A percentile compares a stretch with the other conserved stretches of the same genome.
These are phyloP conservation scores for Ceratocystis cubensis DNA, from an alignment of 2,329 filamentous ascomycete genomes.

Conservation along the genomic window DNA sequence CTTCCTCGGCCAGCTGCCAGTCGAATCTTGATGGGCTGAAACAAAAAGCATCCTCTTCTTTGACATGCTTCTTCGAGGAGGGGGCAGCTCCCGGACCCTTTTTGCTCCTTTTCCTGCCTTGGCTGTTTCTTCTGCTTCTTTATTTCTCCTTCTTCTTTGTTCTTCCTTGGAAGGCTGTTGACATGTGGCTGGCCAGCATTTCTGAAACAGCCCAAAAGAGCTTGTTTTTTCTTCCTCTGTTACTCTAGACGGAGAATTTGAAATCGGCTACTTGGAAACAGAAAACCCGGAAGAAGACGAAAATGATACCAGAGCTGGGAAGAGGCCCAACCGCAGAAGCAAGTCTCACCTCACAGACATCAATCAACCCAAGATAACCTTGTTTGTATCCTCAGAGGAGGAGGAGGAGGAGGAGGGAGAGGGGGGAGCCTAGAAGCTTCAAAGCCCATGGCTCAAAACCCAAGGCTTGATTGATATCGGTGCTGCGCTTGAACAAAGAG, in stretches of 20 bases:
- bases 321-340: neutral
- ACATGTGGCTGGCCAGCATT: constrained; percentile 2
- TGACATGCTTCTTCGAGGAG: neutral
- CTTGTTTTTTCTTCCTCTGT: neutral
- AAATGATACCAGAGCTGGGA: neutral
- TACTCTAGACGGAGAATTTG: neutral
- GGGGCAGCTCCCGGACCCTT: neutral
- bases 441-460: neutral
- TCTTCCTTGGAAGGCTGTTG: neutral
- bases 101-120: neutral
- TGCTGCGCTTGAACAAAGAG: neutral
- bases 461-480: neutral
- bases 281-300: neutral
- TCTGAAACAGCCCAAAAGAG: constrained; percentile 7
- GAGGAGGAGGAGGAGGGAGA: no score
- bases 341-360: neutral
- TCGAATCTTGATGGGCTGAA: neutral
- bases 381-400: neutral
- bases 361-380: neutral
- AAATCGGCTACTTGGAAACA: constrained; percentile 5
- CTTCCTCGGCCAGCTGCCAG: neutral
- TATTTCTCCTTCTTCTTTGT: constrained; percentile 1
- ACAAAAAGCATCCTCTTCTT: neutral
- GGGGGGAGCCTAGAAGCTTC: neutral
- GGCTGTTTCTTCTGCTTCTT: neutral